Base-by-base conservation (phyloP, 768 basidiomycete species). In the Melanogaster broomeanus region DNA sequence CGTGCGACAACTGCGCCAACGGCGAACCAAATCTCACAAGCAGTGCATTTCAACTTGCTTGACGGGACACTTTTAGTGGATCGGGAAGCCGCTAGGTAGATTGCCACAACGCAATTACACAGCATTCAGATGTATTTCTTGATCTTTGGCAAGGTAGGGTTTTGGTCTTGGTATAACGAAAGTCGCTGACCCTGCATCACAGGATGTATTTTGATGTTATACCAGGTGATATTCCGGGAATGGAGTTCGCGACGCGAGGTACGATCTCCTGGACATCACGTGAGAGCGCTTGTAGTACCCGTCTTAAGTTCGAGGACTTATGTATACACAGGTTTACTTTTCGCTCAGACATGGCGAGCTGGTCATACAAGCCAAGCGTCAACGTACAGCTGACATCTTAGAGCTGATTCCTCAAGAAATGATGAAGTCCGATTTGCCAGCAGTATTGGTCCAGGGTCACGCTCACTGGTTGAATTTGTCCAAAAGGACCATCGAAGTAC, bases 381-480 rank as follows among this genome's bases (percentile, higher is more conserved):
- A 37, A 16, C 8, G 4, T 12, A 18, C 31, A 9, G 22, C 58
- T 2, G 41, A 53, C n/a, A 31, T 48, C 12, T 34, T 65, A 2
- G 51, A 69, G 35, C 53, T 70, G 16, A 52, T 71, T 31, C 65
- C 70, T 12, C 59, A 45, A 4, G 42, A 57, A 9, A 59, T 42
- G 35, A 31, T 71, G 6, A 15, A 9, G 2, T 55, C 50, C 2
- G 72, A 73, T 48, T 12, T 72, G 9, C 70, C 70, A 0, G 40
- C 13, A 0, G 48, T 57, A 0, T 30, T 72, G 19, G 49, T 73
- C 1, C 34, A 50, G 10, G 58, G 45, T 1, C 57, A 65, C 24
- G 58, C 40, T 21, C 72, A 70, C 42, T 72, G 71, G 71, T 38
- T 72, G 18, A 55, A 72, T n/a, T 38, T 70, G 4, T 39, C 53